Evolutionary conservation across 2,329 filamentous ascomycete species (phyloP).

Genomic region (Hymenoscyphus fructigenus): DNA sequence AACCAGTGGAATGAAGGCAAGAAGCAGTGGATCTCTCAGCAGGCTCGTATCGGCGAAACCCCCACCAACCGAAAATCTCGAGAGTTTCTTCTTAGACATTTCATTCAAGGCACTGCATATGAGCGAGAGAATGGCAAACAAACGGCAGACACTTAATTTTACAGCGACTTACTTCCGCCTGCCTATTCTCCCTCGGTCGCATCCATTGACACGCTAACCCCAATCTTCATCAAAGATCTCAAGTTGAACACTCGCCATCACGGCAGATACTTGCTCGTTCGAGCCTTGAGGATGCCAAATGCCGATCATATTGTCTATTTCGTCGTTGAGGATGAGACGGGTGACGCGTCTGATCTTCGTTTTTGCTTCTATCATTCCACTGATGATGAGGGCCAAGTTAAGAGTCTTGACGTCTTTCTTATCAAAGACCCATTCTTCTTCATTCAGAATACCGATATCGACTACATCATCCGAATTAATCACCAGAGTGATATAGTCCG

Average conservation of each 20-base stretch:
- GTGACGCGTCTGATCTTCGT: conserved; percentile 39
- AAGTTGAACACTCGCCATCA: conserved; percentile 43
- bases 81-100: too few species aligned
- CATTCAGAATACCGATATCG: background rate
- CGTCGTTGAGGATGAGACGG: conserved; percentile 22
- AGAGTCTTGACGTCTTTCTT: conserved; percentile 1
- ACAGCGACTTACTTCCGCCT: background rate
- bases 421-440: conserved; percentile 12
- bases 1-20: too few species aligned
- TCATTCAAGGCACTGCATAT: too few species aligned
- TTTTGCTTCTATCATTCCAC: conserved; percentile 42
- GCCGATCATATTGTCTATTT: conserved; percentile 37
- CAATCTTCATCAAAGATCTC: conserved; percentile 37
- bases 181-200: conserved; percentile 9
- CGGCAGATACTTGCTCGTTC: conserved; percentile 38
- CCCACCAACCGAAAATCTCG: too few species aligned
- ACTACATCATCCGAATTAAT: conserved; percentile 40
- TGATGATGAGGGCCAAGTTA: background rate
- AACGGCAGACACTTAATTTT: too few species aligned
- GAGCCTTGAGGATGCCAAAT: conserved; percentile 34
- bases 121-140: too few species aligned
- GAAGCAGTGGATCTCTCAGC: too few species aligned
- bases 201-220: conserved; percentile 22
- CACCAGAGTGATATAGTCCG: conserved; percentile 4
- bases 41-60: too few species aligned